Percentiles rank a stretch among this genome's conserved stretches.
phyloP scores from a whole-genome alignment of 1,284 basidiomycete genomes.

The Boletus sp. region DNA sequence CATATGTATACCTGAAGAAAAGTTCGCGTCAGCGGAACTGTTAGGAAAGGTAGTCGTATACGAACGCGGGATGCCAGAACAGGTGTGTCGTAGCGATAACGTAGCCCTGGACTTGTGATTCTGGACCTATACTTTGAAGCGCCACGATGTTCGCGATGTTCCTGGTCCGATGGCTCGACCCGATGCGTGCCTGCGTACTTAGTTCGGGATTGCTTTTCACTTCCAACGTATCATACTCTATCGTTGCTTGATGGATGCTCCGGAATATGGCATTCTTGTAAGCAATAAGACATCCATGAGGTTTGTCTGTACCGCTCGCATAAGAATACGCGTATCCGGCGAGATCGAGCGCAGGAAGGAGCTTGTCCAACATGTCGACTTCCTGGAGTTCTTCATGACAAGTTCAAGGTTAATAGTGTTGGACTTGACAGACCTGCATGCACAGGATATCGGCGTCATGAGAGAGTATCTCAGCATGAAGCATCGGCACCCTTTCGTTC shows the following conservation, averaged over 20 bases:
- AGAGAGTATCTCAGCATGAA: slow-evolving; percentile 65
- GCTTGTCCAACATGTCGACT: slow-evolving; percentile 69
- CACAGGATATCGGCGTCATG: slow-evolving; percentile 76
- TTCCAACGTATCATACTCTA: slow-evolving; percentile 68
- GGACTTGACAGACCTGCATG: slow-evolving; percentile 57
- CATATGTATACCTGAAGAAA: slow-evolving; percentile 71
- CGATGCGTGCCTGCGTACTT: slow-evolving; percentile 40
- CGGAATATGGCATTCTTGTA: slow-evolving; percentile 55
- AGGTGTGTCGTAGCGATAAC: slow-evolving; percentile 82
- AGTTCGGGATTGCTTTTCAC: slow-evolving; percentile 38
- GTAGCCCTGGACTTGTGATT: slow-evolving; percentile 45
- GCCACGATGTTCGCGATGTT: slow-evolving; percentile 81
- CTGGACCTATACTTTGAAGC: slow-evolving; percentile 41
- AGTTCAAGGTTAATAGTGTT: not conserved
- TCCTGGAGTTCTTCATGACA: slow-evolving; percentile 46
- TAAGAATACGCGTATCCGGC: slow-evolving; percentile 61
- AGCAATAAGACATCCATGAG: slow-evolving; percentile 80
- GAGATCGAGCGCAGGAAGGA: slow-evolving; percentile 54
- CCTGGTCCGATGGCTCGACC: slow-evolving; percentile 69
- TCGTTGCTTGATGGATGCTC: slow-evolving; percentile 40
- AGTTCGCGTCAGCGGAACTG: slow-evolving; percentile 3
- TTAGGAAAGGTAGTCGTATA: slow-evolving; percentile 12
- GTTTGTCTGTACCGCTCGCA: slow-evolving; percentile 66
- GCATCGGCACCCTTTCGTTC: slow-evolving; percentile 67
- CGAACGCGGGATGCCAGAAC: slow-evolving; percentile 91